phyloP scores from a whole-genome alignment of 768 basidiomycete genomes.

The Lentinula guzmanii region DNA sequence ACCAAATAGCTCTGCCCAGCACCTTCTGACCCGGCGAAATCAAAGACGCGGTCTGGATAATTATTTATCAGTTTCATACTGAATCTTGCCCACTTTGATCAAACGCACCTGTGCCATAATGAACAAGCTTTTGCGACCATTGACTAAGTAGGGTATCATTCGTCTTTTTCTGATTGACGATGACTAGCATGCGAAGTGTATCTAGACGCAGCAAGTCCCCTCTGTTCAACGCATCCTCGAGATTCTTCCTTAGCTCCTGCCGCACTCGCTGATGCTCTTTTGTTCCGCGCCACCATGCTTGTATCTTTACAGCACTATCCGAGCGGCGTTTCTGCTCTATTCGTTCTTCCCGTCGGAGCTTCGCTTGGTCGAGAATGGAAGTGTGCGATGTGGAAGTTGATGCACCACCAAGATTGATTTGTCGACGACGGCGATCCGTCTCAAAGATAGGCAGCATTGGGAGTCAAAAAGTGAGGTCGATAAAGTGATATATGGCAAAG shows the following conservation, averaged over 20 bases:
- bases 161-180: conserved; percentile 39
- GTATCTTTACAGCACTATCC: conserved; percentile 57
- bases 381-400: conserved; percentile 44
- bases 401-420: conserved; percentile 74
- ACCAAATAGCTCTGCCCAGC: neutral
- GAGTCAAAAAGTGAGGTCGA: neutral
- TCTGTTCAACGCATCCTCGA: conserved; percentile 40
- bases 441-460: conserved; percentile 4
- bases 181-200: conserved; percentile 59
- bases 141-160: conserved; percentile 18
- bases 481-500: neutral
- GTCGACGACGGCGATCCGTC: conserved; percentile 44
- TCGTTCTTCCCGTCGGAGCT: conserved; percentile 53
- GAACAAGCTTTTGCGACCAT: conserved; percentile 20
- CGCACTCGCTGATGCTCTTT: conserved; percentile 34
- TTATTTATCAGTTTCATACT: neutral
- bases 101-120: neutral
- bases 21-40: neutral
- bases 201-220: conserved; percentile 30
- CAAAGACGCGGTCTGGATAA: neutral
- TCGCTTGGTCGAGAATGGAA: conserved; percentile 58
- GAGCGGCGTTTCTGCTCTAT: conserved; percentile 45
- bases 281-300: conserved; percentile 64
- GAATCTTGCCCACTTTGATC: neutral
- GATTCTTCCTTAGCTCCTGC: conserved; percentile 37